phyloP scores from a whole-genome alignment of 73 alveolate species.

The Paramecium caudatum region DNA sequence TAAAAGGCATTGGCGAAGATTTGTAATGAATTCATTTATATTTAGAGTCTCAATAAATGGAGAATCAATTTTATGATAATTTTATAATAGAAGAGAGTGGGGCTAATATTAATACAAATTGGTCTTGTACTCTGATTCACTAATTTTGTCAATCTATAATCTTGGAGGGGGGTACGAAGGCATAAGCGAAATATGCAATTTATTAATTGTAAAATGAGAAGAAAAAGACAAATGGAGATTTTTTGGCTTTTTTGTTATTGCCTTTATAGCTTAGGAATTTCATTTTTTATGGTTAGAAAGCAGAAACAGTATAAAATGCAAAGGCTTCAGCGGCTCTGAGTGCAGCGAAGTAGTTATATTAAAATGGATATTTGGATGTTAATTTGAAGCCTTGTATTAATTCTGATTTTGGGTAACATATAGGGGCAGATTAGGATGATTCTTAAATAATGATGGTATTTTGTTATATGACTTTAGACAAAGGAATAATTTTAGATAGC shows the following conservation, averaged over 20 bases:
- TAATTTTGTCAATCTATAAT: neutral
- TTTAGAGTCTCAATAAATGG: neutral
- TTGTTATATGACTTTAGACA: neutral
- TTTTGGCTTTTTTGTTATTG: neutral
- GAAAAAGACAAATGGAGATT: neutral
- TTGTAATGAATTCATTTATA: neutral
- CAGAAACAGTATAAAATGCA: neutral
- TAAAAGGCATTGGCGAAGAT: neutral
- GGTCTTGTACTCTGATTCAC: neutral
- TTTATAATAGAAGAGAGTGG: neutral
- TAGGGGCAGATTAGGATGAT: slow-evolving; percentile 62
- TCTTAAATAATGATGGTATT: slow-evolving; percentile 43
- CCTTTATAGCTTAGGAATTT: neutral
- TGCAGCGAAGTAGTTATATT: slow-evolving; percentile 32
- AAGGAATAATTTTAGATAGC: slow-evolving; percentile 32
- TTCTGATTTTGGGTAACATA: slow-evolving; percentile 20
- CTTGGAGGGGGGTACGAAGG: neutral
- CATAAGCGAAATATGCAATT: slow-evolving; percentile 22
- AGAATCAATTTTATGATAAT: neutral
- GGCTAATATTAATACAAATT: slow-evolving; percentile 30
- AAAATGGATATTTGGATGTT: neutral
- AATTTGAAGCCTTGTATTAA: neutral
- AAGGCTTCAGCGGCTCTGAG: slow-evolving; percentile 33
- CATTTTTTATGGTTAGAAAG: neutral
- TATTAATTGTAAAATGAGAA: neutral